These are phyloP conservation scores for Skeletonema costatum DNA, from an alignment of 108 stramenopile species.

Conservation along the genomic window DNA sequence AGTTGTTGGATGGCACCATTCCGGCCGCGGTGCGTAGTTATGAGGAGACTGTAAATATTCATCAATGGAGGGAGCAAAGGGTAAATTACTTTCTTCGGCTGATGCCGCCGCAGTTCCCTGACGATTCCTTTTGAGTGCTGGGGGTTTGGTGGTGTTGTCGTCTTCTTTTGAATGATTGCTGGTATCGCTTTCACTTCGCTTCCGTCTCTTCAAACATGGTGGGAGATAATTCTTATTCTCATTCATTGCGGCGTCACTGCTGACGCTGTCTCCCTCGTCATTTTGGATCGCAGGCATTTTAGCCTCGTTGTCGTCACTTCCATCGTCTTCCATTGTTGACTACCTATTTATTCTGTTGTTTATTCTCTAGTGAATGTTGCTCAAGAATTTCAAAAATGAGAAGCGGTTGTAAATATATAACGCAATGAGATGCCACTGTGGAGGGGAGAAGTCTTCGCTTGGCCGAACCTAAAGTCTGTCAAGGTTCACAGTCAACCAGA, in stretches of 20 bases:
- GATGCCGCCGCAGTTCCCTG: background rate
- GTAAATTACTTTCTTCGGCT: background rate
- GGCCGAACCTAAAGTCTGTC: too few relatives aligned
- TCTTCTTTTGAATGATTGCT: background rate
- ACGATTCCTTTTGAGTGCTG: background rate
- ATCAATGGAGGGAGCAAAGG: constrained; percentile 28
- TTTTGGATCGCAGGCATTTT: background rate
- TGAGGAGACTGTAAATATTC: constrained; percentile 9
- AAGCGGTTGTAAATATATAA: too few relatives aligned
- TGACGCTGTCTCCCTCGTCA: background rate
- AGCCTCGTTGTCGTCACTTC: background rate
- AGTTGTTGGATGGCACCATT: constrained; percentile 23
- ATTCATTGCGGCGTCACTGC: background rate
- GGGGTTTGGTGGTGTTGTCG: background rate
- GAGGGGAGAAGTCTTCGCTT: too few relatives aligned
- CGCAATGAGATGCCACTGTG: too few relatives aligned
- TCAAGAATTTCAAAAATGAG: too few relatives aligned
- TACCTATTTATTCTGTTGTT: background rate
- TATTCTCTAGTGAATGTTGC: background rate
- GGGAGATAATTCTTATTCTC: background rate
- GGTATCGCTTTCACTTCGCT: background rate
- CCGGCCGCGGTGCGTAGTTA: constrained; percentile 19
- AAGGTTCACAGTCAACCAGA: too few relatives aligned
- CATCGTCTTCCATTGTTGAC: background rate
- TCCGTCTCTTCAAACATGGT: background rate